Evolutionary conservation across 2,329 filamentous ascomycete species (phyloP).

Genomic region (Verticillium tricorpus): DNA sequence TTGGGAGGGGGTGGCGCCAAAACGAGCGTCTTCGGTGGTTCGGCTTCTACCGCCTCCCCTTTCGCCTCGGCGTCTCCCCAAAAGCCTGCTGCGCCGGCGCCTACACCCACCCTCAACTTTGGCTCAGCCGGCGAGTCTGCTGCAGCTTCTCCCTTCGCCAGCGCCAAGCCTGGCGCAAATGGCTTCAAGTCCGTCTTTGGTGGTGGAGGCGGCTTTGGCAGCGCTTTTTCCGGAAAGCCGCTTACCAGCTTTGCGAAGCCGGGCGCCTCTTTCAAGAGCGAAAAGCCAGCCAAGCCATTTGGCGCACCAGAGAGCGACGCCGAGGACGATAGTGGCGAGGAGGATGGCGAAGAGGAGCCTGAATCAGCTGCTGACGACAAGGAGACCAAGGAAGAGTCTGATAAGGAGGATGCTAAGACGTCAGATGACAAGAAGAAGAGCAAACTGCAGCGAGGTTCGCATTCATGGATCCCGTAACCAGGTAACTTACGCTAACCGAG

Average conservation of each 20-base stretch:
- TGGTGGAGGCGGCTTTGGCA: slow-evolving; percentile 18
- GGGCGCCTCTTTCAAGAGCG: slow-evolving; percentile 45
- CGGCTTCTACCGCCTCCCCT: slow-evolving; percentile 18
- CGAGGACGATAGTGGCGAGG: slow-evolving; percentile 44
- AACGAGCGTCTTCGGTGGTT: slow-evolving; percentile 42
- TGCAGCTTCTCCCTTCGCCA: slow-evolving; percentile 43
- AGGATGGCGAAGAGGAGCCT: slow-evolving; percentile 32
- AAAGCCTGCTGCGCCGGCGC: slow-evolving; percentile 20
- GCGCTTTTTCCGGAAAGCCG: slow-evolving; percentile 33
- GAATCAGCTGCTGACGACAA: slow-evolving; percentile 34
- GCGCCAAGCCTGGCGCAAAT: slow-evolving; percentile 30
- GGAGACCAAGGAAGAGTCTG: slow-evolving; percentile 47
- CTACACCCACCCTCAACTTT: slow-evolving; percentile 45
- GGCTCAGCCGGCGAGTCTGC: slow-evolving; percentile 33
- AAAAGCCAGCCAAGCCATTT: slow-evolving; percentile 67
- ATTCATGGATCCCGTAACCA: not conserved
- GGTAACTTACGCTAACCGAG: slow-evolving; percentile 19
- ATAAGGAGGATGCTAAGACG: slow-evolving; percentile 47
- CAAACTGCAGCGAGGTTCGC: slow-evolving; percentile 62
- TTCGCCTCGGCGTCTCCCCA: slow-evolving; percentile 22
- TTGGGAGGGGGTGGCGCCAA: slow-evolving; percentile 39
- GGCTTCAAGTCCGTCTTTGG: slow-evolving; percentile 44
- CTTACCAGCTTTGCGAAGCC: slow-evolving; percentile 69
- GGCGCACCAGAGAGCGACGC: slow-evolving; percentile 68
- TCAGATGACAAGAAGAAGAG: slow-evolving; percentile 63